A percentile compares a stretch with the other conserved stretches of the same genome.
Evolutionary conservation across 2,329 filamentous ascomycete species (phyloP).

Genomic region (Colletotrichum tropicicola): DNA sequence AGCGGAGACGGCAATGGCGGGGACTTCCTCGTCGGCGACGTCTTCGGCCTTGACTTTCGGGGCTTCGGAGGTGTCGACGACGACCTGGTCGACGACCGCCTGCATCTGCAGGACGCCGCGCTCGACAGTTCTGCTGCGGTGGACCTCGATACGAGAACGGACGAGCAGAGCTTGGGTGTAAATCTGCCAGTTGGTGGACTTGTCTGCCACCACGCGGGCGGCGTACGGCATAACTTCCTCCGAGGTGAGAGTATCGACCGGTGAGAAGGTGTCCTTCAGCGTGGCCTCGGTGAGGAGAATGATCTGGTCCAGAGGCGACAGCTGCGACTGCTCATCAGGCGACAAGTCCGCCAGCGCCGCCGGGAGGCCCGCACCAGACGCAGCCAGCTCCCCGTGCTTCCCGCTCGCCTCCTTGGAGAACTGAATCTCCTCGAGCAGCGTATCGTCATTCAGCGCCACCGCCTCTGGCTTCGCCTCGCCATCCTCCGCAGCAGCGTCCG

Average conservation of each 20-base stretch:
- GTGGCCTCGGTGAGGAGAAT: slow-evolving; percentile 89
- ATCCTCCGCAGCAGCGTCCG: slow-evolving; percentile 31
- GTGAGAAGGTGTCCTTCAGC: slow-evolving; percentile 87
- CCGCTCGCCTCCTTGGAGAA: slow-evolving; percentile 64
- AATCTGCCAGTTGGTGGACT: slow-evolving; percentile 96
- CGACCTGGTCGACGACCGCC: slow-evolving; percentile 92
- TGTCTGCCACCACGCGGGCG: slow-evolving; percentile 84
- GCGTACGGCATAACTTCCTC: slow-evolving; percentile 95
- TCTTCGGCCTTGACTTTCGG: slow-evolving; percentile 32
- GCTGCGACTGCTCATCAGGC: slow-evolving; percentile 82
- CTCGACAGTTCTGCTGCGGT: slow-evolving; percentile 87
- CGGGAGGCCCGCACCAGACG: slow-evolving; percentile 59
- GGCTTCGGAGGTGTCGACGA: slow-evolving; percentile 76
- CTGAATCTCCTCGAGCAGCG: slow-evolving; percentile 85
- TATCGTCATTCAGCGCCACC: slow-evolving; percentile 89
- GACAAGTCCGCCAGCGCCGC: slow-evolving; percentile 69
- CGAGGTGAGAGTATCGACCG: slow-evolving; percentile 84
- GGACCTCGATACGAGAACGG: slow-evolving; percentile 88
- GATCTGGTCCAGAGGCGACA: slow-evolving; percentile 87
- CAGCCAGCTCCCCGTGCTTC: slow-evolving; percentile 43
- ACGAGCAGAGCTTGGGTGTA: slow-evolving; percentile 95
- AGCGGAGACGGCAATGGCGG: slow-evolving; percentile 54
- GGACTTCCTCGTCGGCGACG: slow-evolving; percentile 45
- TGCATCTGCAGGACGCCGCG: slow-evolving; percentile 92
- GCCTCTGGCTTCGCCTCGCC: slow-evolving; percentile 65